Evolutionary conservation across 2,329 filamentous ascomycete species (phyloP).

Genomic region (Zasmidium angulare): DNA sequence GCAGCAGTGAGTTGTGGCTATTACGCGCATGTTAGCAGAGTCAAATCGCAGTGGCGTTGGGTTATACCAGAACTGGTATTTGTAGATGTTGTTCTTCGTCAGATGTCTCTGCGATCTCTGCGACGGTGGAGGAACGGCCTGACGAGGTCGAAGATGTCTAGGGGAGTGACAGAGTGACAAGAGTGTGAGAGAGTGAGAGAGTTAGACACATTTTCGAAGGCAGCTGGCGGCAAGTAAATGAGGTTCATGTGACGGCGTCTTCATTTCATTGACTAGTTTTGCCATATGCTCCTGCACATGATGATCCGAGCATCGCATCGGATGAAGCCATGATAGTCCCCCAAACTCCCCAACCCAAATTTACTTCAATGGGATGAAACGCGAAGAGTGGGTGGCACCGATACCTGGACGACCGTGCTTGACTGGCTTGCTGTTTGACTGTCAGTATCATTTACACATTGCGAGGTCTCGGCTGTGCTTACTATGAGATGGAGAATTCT

Average conservation of each 20-base stretch:
- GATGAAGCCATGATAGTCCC: background rate
- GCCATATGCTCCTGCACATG: background rate
- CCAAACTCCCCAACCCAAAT: conserved; percentile 1
- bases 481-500: conserved; percentile 99
- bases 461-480: conserved; percentile 49
- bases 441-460: conserved; percentile 48
- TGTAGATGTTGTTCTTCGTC: too few relatives aligned
- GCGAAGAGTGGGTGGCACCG: conserved; percentile 99
- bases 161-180: too few relatives aligned
- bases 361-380: conserved; percentile 99
- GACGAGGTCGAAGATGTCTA: too few relatives aligned
- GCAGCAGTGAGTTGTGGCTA: too few relatives aligned
- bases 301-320: background rate
- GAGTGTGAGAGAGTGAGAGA: background rate
- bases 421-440: conserved; percentile 80
- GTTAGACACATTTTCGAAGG: background rate
- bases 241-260: background rate
- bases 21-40: too few relatives aligned
- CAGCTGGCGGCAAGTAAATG: background rate
- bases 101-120: too few relatives aligned
- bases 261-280: background rate
- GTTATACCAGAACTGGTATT: too few relatives aligned
- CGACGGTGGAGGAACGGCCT: too few relatives aligned
- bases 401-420: conserved; percentile 99
- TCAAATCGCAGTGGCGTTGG: too few relatives aligned